Evolutionary conservation across 441 rosid genomes (phyloP).

Genomic region (Bocquillonia castaneifolia): DNA sequence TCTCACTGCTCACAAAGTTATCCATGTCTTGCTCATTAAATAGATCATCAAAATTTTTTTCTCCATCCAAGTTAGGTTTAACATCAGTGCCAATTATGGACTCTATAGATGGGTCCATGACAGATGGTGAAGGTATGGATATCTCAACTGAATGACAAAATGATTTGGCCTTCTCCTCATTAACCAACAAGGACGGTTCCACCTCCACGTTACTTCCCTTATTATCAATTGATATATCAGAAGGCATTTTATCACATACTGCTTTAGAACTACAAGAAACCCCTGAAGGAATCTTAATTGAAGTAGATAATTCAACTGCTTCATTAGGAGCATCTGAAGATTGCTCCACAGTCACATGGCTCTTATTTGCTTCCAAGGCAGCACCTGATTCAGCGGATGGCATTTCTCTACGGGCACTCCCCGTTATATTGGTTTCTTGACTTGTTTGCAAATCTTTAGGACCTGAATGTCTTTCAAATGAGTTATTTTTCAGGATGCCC

Average conservation of each 20-base stretch:
- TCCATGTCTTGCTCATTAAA: constrained; percentile 21
- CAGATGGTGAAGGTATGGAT: constrained; percentile 26
- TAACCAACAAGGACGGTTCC: constrained; percentile 25
- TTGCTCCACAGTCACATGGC: constrained; percentile 23
- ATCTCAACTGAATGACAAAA: constrained; percentile 26
- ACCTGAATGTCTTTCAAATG: constrained; percentile 22
- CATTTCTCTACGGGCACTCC: constrained; percentile 17
- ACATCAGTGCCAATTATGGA: constrained; percentile 22
- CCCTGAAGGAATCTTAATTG: constrained; percentile 27
- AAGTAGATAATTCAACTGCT: constrained; percentile 29
- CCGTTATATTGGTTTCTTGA: constrained; percentile 15
- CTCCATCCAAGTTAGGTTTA: constrained; percentile 33
- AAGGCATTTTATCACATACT: constrained; percentile 24
- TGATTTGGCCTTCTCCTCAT: constrained; percentile 30
- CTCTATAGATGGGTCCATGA: constrained; percentile 25
- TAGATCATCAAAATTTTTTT: constrained; percentile 26
- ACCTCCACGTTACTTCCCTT: constrained; percentile 28
- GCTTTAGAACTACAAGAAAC: constrained; percentile 25
- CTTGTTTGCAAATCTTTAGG: constrained; percentile 25
- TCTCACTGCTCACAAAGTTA: constrained; percentile 24
- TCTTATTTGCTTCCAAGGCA: constrained; percentile 24
- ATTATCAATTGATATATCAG: constrained; percentile 25
- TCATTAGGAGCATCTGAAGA: constrained; percentile 30
- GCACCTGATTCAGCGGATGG: constrained; percentile 27
- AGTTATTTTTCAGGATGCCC: constrained; percentile 24